A percentile compares a stretch with the other conserved stretches of the same genome.
phyloP scores from a whole-genome alignment of 2,329 filamentous ascomycete genomes.

The Coniochaeta pulveracea region DNA sequence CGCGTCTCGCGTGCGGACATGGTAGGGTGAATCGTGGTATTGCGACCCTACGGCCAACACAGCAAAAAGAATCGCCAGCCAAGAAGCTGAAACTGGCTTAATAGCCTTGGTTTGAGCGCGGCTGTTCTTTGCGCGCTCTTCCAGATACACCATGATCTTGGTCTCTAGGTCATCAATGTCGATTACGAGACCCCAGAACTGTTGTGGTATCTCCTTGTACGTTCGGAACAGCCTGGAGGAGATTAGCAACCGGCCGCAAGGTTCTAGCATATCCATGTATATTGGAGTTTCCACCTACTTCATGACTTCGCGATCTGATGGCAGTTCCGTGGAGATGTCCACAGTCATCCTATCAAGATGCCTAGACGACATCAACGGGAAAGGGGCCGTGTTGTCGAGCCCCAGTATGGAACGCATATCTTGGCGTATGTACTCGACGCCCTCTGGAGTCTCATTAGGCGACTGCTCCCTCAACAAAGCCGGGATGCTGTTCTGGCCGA shows the following conservation, averaged over 20 bases:
- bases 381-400: slow-evolving; percentile 54
- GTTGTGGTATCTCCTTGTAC: slow-evolving; percentile 56
- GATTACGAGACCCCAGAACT: slow-evolving; percentile 57
- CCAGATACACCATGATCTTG: slow-evolving; percentile 52
- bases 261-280: too few species aligned
- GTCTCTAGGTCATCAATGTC: slow-evolving; percentile 56
- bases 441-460: slow-evolving; percentile 37
- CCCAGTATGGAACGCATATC: slow-evolving; percentile 57
- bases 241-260: too few species aligned
- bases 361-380: slow-evolving; percentile 53
- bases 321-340: slow-evolving; percentile 50
- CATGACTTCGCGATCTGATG: slow-evolving; percentile 54
- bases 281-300: slow-evolving; percentile 34
- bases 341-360: slow-evolving; percentile 48
- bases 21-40: slow-evolving; percentile 54
- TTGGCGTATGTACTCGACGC: slow-evolving; percentile 43
- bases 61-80: slow-evolving; percentile 54
- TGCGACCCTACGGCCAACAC: slow-evolving; percentile 56
- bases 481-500: slow-evolving; percentile 58
- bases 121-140: slow-evolving; percentile 48
- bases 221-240: slow-evolving; percentile 45
- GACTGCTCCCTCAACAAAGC: slow-evolving; percentile 53
- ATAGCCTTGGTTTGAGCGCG: slow-evolving; percentile 31
- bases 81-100: slow-evolving; percentile 48
- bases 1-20: slow-evolving; percentile 45